phyloP scores from a whole-genome alignment of 164 flowering plant species.

The Hamamelis virginiana region DNA sequence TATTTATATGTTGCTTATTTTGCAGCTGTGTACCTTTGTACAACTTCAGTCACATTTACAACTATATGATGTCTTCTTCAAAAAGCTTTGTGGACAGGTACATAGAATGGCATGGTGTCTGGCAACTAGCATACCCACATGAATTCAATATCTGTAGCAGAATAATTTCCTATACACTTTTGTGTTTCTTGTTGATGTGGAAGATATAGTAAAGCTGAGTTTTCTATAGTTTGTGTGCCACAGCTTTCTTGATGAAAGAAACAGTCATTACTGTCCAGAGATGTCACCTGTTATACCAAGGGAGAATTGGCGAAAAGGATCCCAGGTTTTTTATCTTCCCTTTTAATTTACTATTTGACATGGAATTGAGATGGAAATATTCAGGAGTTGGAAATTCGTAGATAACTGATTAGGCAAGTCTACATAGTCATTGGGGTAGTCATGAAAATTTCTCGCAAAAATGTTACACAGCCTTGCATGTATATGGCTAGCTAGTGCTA shows the following conservation, averaged over 20 bases:
- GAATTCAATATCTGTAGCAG: neutral
- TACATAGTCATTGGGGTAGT: neutral
- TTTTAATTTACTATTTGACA: neutral
- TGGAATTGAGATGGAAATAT: neutral
- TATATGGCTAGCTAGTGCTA: too few relatives aligned
- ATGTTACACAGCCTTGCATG: too few relatives aligned
- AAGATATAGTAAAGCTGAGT: neutral
- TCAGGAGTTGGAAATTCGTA: neutral
- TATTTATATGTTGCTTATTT: neutral
- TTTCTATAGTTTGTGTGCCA: constrained; percentile 17
- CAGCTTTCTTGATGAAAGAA: constrained; percentile 69
- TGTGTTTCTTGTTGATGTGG: neutral
- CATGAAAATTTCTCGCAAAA: too few relatives aligned
- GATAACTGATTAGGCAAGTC: neutral
- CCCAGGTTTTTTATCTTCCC: constrained; percentile 65
- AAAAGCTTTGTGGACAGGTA: constrained; percentile 97
- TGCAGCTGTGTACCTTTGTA: constrained; percentile 92
- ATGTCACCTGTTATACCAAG: constrained; percentile 79
- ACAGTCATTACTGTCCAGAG: constrained; percentile 65
- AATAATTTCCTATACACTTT: neutral
- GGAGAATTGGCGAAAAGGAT: constrained; percentile 91
- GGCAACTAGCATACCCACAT: constrained; percentile 8
- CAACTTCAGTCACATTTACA: constrained; percentile 86
- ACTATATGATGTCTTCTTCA: constrained; percentile 69
- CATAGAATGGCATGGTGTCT: constrained; percentile 6